Evolutionary conservation across 2,329 filamentous ascomycete species (phyloP).

Genomic region (Bretziella fagacearum): DNA sequence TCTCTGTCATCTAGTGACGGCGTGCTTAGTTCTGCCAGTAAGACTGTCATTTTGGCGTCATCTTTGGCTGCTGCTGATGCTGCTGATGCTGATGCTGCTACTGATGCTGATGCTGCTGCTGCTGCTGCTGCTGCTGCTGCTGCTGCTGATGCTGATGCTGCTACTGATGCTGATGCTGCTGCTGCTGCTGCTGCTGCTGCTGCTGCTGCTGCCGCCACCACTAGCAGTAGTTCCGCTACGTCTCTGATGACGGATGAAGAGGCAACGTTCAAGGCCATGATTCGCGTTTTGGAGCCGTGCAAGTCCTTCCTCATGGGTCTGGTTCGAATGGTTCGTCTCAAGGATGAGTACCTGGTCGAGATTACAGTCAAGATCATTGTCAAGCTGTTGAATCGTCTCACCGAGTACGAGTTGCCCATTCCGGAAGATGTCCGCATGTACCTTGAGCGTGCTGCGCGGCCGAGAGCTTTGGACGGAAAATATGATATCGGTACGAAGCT

Average conservation of each 20-base stretch:
- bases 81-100: neutral
- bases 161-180: slow-evolving; percentile 15
- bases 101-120: no score
- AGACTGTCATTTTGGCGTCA: slow-evolving; percentile 15
- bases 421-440: slow-evolving; percentile 40
- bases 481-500: slow-evolving; percentile 60
- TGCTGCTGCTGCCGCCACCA: slow-evolving; percentile 15
- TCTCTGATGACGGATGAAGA: slow-evolving; percentile 21
- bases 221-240: neutral
- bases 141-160: neutral
- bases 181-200: slow-evolving; percentile 10
- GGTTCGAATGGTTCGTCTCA: slow-evolving; percentile 75
- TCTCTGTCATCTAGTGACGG: slow-evolving; percentile 70
- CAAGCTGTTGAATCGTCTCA: slow-evolving; percentile 69
- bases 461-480: slow-evolving; percentile 32
- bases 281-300: slow-evolving; percentile 23
- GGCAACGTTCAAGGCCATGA: slow-evolving; percentile 21
- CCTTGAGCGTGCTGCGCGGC: slow-evolving; percentile 49
- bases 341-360: slow-evolving; percentile 69
- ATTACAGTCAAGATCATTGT: slow-evolving; percentile 68
- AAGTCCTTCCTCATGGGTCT: slow-evolving; percentile 32
- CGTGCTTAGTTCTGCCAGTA: slow-evolving; percentile 57
- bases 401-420: slow-evolving; percentile 58
- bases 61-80: slow-evolving; percentile 15
- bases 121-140: slow-evolving; percentile 15